Base-by-base conservation (phyloP, 1,284 basidiomycete genomes). In the Ceratobasidium sp. region DNA sequence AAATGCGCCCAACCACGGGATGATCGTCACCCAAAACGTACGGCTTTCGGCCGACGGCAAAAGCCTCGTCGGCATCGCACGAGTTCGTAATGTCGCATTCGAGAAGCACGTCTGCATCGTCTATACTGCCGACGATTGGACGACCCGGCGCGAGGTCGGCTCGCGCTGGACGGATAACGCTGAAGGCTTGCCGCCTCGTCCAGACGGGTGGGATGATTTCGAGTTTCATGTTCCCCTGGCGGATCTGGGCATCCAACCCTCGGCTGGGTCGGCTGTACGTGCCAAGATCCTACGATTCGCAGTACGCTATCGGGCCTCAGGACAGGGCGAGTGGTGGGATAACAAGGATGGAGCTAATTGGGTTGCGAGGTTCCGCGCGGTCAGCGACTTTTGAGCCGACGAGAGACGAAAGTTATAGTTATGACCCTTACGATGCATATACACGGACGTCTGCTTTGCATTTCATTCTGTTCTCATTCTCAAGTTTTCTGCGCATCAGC, bases 301-400 rank as follows among this genome's bases (percentile, higher is more conserved):
- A 28, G 35, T 73, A 1, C 42, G 56, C 33, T 73, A 73, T 42
- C 54, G 28, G n/a, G 68, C 28, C 10, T 17, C 68, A 1, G 68
- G 56, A 5, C 54, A 73, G 7, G 68, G 68, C 8, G 68, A 73
- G 26, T 73, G 68, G 68, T 73, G 68, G 68, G 68, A 73, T 28
- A 73, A 61, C 56, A 54, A 35, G 7, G 45, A 61, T 42, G 68
- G 68, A 15, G 53, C 54, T 11, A 73, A 73, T 26, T 73, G 68
- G 68, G 54, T 56, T 15, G 68, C 68, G 17, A 73, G 68, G 31
- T 73, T 73, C 56, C 68, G 68, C 37, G 68, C 68, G 15, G 56
- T 35, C 11, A 15, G 37, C 7, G 56, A 39, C 23, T 54, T 61
- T n/a, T 73, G 42, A 42, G 28, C 26, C 3, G 13, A 28, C 31